Percentiles rank a stretch among this genome's conserved stretches.
Evolutionary conservation across 768 basidiomycete species (phyloP).

Genomic region (Russula brevipes): DNA sequence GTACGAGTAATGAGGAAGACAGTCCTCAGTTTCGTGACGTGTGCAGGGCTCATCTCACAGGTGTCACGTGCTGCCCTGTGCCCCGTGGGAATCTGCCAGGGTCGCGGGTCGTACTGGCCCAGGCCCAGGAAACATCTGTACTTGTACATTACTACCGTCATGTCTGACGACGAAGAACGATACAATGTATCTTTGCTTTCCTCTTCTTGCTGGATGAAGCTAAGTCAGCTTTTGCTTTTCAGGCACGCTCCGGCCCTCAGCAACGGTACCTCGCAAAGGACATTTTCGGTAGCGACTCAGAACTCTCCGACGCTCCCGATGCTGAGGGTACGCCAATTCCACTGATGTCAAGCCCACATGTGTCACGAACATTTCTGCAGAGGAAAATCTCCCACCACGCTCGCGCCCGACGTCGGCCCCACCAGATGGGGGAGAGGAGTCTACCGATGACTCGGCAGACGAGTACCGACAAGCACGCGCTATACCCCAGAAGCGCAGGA

Average conservation of each 20-base stretch:
- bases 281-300: conserved; percentile 22
- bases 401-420: conserved; percentile 32
- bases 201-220: not conserved
- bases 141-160: not conserved
- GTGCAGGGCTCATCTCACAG: too few relatives aligned
- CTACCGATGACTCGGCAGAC: conserved; percentile 44
- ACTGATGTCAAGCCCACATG: not conserved
- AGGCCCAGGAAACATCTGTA: not conserved
- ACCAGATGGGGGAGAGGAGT: conserved; percentile 36
- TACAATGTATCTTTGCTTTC: not conserved
- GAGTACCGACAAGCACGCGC: conserved; percentile 42
- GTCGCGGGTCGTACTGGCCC: too few relatives aligned
- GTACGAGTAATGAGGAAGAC: too few relatives aligned
- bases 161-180: conserved; percentile 22
- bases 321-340: conserved; percentile 11
- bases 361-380: not conserved
- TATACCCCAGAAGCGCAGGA: conserved; percentile 31
- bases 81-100: not conserved
- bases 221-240: not conserved
- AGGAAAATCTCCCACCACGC: conserved; percentile 41
- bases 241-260: conserved; percentile 12
- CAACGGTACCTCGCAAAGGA: conserved; percentile 22
- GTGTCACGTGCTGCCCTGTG: not conserved
- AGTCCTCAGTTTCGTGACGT: too few relatives aligned
- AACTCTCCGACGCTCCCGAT: conserved; percentile 20